Evolutionary conservation across 768 basidiomycete genomes (phyloP).

Genomic region (Podaxis carcinomalis): DNA sequence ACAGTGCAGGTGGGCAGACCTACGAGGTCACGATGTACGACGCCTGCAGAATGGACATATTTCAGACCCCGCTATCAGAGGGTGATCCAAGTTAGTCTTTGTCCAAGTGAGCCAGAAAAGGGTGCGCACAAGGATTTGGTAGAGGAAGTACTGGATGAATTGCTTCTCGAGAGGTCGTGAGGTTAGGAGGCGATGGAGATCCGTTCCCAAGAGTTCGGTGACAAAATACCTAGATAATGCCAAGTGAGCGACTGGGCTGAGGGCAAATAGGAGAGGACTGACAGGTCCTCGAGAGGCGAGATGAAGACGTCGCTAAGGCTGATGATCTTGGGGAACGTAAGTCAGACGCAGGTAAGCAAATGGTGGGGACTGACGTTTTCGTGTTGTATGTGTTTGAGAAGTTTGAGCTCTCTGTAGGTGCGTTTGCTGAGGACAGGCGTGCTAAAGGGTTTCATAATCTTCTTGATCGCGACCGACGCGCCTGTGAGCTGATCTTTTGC

Average conservation of each 20-base stretch:
- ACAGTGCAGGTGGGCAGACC: slow-evolving; percentile 21
- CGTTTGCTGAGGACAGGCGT: slow-evolving; percentile 98
- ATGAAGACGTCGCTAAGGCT: slow-evolving; percentile 99
- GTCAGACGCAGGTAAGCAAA: not conserved
- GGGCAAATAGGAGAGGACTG: slow-evolving; percentile 24
- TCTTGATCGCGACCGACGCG: slow-evolving; percentile 96
- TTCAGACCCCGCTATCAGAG: slow-evolving; percentile 82
- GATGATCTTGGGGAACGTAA: slow-evolving; percentile 67
- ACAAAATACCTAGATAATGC: slow-evolving; percentile 81
- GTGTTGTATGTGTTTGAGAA: slow-evolving; percentile 97
- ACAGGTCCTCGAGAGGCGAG: slow-evolving; percentile 98
- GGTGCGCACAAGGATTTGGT: slow-evolving; percentile 86
- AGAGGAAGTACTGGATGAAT: slow-evolving; percentile 99
- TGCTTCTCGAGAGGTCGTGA: slow-evolving; percentile 98
- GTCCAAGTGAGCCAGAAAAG: not conserved
- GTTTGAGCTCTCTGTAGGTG: slow-evolving; percentile 96
- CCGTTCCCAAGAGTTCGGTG: slow-evolving; percentile 96
- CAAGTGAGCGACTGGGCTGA: slow-evolving; percentile 5
- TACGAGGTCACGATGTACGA: slow-evolving; percentile 95
- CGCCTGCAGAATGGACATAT: slow-evolving; percentile 99
- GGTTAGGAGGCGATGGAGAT: slow-evolving; percentile 94
- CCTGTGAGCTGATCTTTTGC: slow-evolving; percentile 94
- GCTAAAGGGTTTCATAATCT: slow-evolving; percentile 99
- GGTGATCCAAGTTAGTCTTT: slow-evolving; percentile 3
- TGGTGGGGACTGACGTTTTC: slow-evolving; percentile 69